Conservation (phyloP, 1,284 basidiomycete genomes). For the Cutaneotrichosporon curvatum region DNA sequence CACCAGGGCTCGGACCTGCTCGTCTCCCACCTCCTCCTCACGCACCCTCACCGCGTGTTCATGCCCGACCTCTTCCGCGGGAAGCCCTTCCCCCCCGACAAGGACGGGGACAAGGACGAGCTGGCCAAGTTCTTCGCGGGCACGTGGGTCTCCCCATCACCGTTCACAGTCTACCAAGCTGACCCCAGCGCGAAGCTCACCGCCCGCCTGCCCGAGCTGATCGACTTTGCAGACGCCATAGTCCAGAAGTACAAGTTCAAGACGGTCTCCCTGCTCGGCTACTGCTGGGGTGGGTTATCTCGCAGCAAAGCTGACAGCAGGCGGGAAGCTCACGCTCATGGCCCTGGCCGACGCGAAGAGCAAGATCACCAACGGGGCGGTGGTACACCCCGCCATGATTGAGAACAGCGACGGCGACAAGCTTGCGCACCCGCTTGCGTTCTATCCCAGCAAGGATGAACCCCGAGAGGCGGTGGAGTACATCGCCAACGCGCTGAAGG, state of each 20-base stretch:
- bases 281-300: slow-evolving; percentile 36
- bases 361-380: slow-evolving; percentile 28
- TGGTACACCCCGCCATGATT: slow-evolving; percentile 41
- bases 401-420: slow-evolving; percentile 31
- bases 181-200: slow-evolving; percentile 31
- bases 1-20: slow-evolving; percentile 34
- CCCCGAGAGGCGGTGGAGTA: slow-evolving; percentile 29
- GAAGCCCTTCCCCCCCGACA: slow-evolving; percentile 35
- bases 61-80: slow-evolving; percentile 38
- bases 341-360: slow-evolving; percentile 15
- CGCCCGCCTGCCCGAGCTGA: slow-evolving; percentile 33
- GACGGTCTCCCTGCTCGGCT: slow-evolving; percentile 33
- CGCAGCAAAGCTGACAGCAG: slow-evolving; percentile 16
- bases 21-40: slow-evolving; percentile 23
- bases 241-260: slow-evolving; percentile 21
- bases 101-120: slow-evolving; percentile 37
- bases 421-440: slow-evolving; percentile 31
- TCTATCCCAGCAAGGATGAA: slow-evolving; percentile 38
- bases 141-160: slow-evolving; percentile 25
- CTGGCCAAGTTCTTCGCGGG: slow-evolving; percentile 34
- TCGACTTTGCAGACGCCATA: slow-evolving; percentile 30
- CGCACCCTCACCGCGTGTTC: slow-evolving; percentile 28
- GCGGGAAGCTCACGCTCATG: slow-evolving; percentile 35
- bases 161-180: neutral
- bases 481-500: slow-evolving; percentile 21